Conservation (phyloP, 176 grass and related monocot species). For the Themeda triandra region DNA sequence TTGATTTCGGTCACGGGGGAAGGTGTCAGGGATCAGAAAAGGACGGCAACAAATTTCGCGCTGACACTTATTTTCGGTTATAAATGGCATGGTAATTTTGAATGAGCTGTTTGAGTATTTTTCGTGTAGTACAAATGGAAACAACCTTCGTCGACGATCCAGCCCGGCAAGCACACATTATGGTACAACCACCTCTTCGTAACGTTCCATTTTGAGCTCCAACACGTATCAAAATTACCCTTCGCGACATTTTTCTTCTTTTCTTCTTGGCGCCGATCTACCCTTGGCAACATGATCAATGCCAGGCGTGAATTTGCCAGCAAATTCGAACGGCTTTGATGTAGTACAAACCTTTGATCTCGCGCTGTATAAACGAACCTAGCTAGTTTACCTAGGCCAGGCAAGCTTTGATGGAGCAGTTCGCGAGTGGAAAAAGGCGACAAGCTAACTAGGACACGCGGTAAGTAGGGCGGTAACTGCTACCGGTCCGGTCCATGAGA, state of each 20-base stretch:
- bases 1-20: constrained; percentile 36
- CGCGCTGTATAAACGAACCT: no score
- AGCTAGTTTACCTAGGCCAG: no score
- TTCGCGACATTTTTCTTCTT: neutral
- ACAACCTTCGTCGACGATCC: neutral
- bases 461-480: neutral
- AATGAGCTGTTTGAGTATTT: neutral
- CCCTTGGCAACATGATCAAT: neutral
- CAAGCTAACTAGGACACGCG: neutral
- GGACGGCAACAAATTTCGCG: neutral
- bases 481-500: neutral
- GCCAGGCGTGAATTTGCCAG: neutral
- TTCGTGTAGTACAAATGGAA: neutral
- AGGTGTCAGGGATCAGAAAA: neutral
- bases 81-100: neutral
- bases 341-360: no score
- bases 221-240: neutral
- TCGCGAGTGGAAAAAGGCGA: neutral
- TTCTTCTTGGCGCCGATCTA: neutral
- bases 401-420: neutral
- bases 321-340: neutral
- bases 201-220: neutral
- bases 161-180: neutral
- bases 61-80: neutral
- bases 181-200: neutral